Percentiles rank a stretch among this genome's conserved stretches.
These are phyloP conservation scores for Sugiyamaella neomexicana DNA, from an alignment of 1,139 yeast species.

Conservation along the genomic window DNA sequence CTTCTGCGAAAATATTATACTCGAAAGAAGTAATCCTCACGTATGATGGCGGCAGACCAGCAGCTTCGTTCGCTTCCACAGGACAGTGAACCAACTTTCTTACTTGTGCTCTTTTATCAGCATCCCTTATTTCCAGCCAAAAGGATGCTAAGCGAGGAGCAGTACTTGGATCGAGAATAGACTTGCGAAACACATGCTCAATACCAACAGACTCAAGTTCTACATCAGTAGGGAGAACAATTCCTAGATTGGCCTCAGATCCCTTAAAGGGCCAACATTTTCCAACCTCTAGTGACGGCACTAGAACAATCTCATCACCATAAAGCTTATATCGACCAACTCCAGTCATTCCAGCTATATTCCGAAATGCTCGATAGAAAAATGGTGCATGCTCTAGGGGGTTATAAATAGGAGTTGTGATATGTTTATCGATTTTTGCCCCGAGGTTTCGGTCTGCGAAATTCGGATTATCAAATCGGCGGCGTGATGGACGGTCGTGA, in stretches of 20 bases:
- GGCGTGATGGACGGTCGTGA: not conserved
- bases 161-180: constrained; percentile 32
- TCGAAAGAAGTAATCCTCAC: constrained; percentile 33
- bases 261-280: constrained; percentile 44
- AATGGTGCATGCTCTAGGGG: constrained; percentile 27
- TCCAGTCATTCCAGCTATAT: constrained; percentile 27
- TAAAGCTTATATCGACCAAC: constrained; percentile 31
- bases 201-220: constrained; percentile 35
- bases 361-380: constrained; percentile 25
- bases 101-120: constrained; percentile 20
- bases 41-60: constrained; percentile 26
- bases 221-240: constrained; percentile 34
- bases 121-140: constrained; percentile 36
- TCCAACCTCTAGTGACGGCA: constrained; percentile 34
- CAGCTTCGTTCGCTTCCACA: not conserved
- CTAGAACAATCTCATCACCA: constrained; percentile 35
- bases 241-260: constrained; percentile 35
- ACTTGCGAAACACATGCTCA: constrained; percentile 36
- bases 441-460: constrained; percentile 38
- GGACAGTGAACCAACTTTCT: constrained; percentile 16
- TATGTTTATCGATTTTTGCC: constrained; percentile 33
- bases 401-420: constrained; percentile 35
- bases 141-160: constrained; percentile 39
- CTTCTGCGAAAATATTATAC: constrained; percentile 33
- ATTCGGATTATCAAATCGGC: constrained; percentile 32